These are phyloP conservation scores for Onygena corvina DNA, from an alignment of 2,329 filamentous ascomycete genomes.

Conservation along the genomic window DNA sequence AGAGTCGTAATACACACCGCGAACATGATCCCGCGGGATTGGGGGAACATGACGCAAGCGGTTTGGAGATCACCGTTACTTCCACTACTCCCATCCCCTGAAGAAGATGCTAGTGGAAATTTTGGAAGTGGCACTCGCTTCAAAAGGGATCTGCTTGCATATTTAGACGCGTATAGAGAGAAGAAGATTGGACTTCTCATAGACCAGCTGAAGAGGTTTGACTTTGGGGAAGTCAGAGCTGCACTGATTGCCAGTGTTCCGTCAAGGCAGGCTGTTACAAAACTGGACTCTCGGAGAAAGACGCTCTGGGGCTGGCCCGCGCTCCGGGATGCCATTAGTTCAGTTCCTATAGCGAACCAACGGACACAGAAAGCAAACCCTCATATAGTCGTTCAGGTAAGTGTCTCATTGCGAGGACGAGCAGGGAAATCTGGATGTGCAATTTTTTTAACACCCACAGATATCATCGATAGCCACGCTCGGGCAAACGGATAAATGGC, in stretches of 20 bases:
- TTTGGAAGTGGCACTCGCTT: constrained; percentile 57
- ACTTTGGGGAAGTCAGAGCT: constrained; percentile 58
- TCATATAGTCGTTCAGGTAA: constrained; percentile 30
- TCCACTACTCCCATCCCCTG: constrained; percentile 33
- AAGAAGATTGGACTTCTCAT: constrained; percentile 44
- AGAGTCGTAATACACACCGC: constrained; percentile 71
- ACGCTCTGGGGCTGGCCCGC: constrained; percentile 69
- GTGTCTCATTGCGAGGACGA: not conserved
- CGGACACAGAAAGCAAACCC: constrained; percentile 19
- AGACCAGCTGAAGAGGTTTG: constrained; percentile 47
- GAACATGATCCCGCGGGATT: constrained; percentile 81
- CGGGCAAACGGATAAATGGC: constrained; percentile 58
- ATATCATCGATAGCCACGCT: constrained; percentile 75
- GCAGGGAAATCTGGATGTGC: not conserved
- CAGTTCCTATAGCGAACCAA: constrained; percentile 38
- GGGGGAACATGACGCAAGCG: constrained; percentile 77
- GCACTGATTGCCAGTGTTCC: constrained; percentile 70
- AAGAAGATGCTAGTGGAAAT: not conserved
- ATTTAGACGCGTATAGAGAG: constrained; percentile 57
- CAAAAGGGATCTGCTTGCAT: constrained; percentile 61
- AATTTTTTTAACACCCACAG: constrained; percentile 47
- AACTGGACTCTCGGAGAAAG: constrained; percentile 30
- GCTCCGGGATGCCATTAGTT: constrained; percentile 47
- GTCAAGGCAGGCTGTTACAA: constrained; percentile 46
- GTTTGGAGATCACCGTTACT: constrained; percentile 67